Base-by-base conservation (phyloP, 306 rosid genomes). In the Pterocarpus macrocarpus region DNA sequence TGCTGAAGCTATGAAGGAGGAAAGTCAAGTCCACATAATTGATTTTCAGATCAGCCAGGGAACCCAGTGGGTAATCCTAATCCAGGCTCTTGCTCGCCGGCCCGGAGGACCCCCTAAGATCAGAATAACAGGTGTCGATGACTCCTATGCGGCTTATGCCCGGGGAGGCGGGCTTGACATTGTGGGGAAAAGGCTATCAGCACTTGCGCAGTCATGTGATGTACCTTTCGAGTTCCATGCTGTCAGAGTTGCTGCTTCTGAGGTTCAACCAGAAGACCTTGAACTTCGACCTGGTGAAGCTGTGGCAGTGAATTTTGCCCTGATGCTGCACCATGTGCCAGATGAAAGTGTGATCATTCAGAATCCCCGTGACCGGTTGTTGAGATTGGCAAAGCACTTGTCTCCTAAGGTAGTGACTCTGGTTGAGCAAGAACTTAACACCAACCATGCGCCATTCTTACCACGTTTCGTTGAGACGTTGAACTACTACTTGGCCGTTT, bases 11-110 rank as follows among this genome's bases (percentile, higher is more conserved):
- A 75, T 90, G 80, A 93, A 87, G 89, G 89, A 90, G 4, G 97
- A 95, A 88, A 85, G 55, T 30, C 77, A 70, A 74, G 86, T 95
- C 41, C 99, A 95, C 82, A 92, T 95, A 76, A 88, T 95, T 85
- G 99, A 95, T 85, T 95, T 95, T 83, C 98, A 92, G 86, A 87
- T 95, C 73, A 52, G 78, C 56, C 99, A 95, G 72, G 99, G 99
- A 72, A 84, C 83, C 39, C 99, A 95, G 80, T 93, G 98, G 98
- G 78, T 90, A 43, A 89, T 92, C 56, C 85, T 95, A 57, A 91
- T 95, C 41, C 97, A 90, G 69, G 99, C 98, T 77, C 94, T 93
- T 47, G 92, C 98, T 14, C 75, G 82, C 57, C 88, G 94, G 8
- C 97, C 97, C 0, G 93, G 92, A 55, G 99, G 97, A 14, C 98